A percentile compares a stretch with the other conserved stretches of the same genome.
phyloP scores from a whole-genome alignment of 345 rosid genomes.

The Atalantia buxifolia region DNA sequence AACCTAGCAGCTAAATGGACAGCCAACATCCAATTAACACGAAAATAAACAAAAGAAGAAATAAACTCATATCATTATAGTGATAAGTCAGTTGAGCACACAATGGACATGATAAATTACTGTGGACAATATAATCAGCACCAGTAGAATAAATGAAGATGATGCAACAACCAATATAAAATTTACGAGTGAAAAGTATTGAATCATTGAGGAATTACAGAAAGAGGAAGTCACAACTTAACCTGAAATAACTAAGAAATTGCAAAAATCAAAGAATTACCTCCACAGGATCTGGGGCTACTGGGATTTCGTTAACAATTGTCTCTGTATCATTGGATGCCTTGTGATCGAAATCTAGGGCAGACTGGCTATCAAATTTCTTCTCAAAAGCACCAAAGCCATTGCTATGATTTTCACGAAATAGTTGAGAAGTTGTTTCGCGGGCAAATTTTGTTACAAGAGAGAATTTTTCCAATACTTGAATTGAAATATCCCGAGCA shows the following conservation, averaged over 20 bases:
- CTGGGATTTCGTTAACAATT: slow-evolving; percentile 35
- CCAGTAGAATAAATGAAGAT: background rate
- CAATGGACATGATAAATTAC: background rate
- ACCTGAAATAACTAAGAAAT: background rate
- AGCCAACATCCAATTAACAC: background rate
- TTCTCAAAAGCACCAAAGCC: slow-evolving; percentile 60
- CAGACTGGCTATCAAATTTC: slow-evolving; percentile 40
- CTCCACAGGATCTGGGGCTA: slow-evolving; percentile 81
- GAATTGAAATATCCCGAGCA: slow-evolving; percentile 85
- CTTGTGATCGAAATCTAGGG: slow-evolving; percentile 38
- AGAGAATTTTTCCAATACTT: slow-evolving; percentile 88
- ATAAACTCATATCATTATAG: background rate
- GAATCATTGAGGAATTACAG: background rate
- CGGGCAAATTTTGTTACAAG: slow-evolving; percentile 93
- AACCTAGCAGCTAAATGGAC: background rate
- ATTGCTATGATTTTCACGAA: slow-evolving; percentile 59
- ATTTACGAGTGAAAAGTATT: background rate
- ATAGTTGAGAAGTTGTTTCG: slow-evolving; percentile 85
- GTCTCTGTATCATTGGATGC: slow-evolving; percentile 38
- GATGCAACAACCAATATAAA: background rate
- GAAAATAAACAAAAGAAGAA: background rate
- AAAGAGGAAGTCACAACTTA: background rate
- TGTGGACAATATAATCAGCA: background rate
- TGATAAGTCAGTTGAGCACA: background rate
- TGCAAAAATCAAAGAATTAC: slow-evolving; percentile 36